Evolutionary conservation across 805 yeast species (phyloP), one percentile per base, ranked within the genome.

Genomic region (Vanderwaltozyma tropicalis): DNA sequence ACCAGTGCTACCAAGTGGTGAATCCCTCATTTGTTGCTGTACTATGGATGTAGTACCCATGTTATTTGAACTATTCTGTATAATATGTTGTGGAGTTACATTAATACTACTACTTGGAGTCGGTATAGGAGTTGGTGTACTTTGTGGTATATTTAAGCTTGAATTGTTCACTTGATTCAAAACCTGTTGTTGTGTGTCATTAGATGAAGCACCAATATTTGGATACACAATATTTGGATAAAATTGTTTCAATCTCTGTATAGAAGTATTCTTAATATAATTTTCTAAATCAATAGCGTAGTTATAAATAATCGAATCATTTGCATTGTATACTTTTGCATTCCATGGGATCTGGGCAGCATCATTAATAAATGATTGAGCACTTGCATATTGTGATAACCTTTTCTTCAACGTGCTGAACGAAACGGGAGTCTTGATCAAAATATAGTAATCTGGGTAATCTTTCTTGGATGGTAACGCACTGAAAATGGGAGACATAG

Each of bases 331-430:
- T 33, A 78, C 72, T 42, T 82, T 73, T 1, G 96, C 96, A 54
- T 89, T 89, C 87, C 94, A 85, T 0, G 84, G 71, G 37, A 89
- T 83, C 58, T 84, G 94, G 1, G 80, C 84, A 41, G 88, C 55
- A 56, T 88, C 96, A 42, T 67, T 71, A 27, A 89, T 64, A 54
- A 87, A 87, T 33, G 75, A 79, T 49, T 79, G 83, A 1, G 86
- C 75, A 28, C 66, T 67, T 2, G 66, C 58, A 61, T 87, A 87
- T 33, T 59, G 60, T 42, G 74, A 74, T 26, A 83, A 61, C 43
- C 73, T 68, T 46, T 77, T 71, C 41, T 73, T 77, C 41, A 88
- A 73, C 45, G 80, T 76, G 47, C 79, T 78, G 45, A 88, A 72
- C 5, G 95, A 84, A 53, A 83, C 74, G 14, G 96, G 97, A 32